These are phyloP conservation scores for Emydomyces testavorans DNA, from an alignment of 2,329 filamentous ascomycete genomes.

Conservation along the genomic window DNA sequence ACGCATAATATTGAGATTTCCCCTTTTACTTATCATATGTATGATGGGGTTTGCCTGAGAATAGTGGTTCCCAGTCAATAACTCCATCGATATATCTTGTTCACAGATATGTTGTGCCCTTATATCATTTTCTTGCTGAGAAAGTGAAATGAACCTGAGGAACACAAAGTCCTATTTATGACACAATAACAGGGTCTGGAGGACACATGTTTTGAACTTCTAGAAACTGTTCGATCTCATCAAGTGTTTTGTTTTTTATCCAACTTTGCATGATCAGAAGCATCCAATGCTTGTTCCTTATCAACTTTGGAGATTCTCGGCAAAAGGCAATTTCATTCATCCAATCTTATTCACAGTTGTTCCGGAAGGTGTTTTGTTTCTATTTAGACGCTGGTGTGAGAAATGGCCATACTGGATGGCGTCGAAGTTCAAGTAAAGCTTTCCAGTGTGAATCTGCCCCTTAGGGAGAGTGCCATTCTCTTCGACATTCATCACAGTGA, in stretches of 20 bases:
- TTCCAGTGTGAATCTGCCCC: background rate
- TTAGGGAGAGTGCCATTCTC: background rate
- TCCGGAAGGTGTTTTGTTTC: too few species aligned
- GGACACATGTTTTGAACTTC: background rate
- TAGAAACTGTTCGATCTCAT: too few species aligned
- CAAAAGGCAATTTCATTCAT: background rate
- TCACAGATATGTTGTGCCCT: background rate
- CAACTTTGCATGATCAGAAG: background rate
- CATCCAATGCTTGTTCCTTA: background rate
- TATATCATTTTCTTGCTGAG: background rate
- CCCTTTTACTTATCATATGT: background rate
- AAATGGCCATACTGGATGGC: conserved; percentile 10
- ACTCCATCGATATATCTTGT: background rate
- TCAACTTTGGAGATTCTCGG: background rate
- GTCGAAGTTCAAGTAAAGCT: conserved; percentile 9
- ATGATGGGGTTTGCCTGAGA: background rate
- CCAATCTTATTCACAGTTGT: too few species aligned
- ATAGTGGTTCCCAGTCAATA: background rate
- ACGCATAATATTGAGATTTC: background rate
- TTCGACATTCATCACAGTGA: background rate
- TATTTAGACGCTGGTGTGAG: too few species aligned
- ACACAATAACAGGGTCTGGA: background rate
- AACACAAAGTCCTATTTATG: background rate
- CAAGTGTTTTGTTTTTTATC: background rate
- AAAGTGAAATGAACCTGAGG: background rate